Evolutionary conservation across 805 yeast species (phyloP).

Genomic region (Kodamaea lidongshanica): DNA sequence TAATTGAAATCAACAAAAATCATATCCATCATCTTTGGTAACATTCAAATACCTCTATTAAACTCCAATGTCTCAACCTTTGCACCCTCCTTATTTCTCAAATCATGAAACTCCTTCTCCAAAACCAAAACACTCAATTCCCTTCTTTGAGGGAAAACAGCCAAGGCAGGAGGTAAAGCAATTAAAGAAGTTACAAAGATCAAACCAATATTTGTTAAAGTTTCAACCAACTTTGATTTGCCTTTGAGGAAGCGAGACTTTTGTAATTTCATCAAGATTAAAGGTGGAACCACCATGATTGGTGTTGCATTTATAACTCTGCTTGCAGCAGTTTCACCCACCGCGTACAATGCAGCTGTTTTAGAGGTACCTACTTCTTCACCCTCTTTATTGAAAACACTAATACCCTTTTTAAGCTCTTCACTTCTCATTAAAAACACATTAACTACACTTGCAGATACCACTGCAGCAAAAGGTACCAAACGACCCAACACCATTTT

Average conservation of each 20-base stretch:
- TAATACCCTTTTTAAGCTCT: constrained; percentile 81
- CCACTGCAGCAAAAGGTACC: constrained; percentile 98
- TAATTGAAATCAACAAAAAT: neutral
- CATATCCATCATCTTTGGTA: too few species aligned
- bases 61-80: constrained; percentile 62
- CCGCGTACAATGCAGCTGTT: constrained; percentile 86
- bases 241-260: constrained; percentile 56
- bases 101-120: constrained; percentile 57
- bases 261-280: constrained; percentile 74
- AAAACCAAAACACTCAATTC: constrained; percentile 50
- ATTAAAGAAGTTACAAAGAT: constrained; percentile 80
- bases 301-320: constrained; percentile 96
- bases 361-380: constrained; percentile 64
- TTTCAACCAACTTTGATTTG: constrained; percentile 59
- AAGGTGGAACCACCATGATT: constrained; percentile 93
- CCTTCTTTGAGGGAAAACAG: constrained; percentile 89
- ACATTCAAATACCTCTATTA: constrained; percentile 82
- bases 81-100: constrained; percentile 58
- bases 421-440: constrained; percentile 96
- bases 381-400: constrained; percentile 59
- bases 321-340: constrained; percentile 93
- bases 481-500: constrained; percentile 71
- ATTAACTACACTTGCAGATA: constrained; percentile 91
- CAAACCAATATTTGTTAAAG: constrained; percentile 74
- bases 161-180: constrained; percentile 91